Conservation (phyloP, 2,329 filamentous ascomycete genomes). For the Fusarium pseudocircinatum region DNA sequence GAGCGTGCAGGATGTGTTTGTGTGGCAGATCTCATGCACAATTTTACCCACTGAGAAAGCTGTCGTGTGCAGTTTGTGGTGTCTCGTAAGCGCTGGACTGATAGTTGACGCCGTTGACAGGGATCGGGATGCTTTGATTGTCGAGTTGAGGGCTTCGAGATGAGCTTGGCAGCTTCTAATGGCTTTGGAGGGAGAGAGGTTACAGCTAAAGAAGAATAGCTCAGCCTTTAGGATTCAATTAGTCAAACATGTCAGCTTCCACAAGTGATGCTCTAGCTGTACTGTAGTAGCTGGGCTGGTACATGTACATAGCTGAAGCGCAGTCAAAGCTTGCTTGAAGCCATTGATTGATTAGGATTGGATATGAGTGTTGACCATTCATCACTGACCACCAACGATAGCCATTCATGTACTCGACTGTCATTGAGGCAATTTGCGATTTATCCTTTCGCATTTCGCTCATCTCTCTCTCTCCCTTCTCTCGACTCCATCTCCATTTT, state of each 20-base stretch:
- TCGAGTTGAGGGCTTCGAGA: constrained; percentile 6
- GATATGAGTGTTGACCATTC: constrained; percentile 4
- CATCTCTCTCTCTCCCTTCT: background rate
- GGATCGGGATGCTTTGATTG: background rate
- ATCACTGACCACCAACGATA: background rate
- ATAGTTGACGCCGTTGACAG: background rate
- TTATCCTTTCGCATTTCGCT: background rate
- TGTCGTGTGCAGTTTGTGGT: constrained; percentile 8
- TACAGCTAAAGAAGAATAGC: background rate
- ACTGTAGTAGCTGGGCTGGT: background rate
- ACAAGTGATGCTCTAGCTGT: background rate
- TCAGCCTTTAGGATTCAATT: background rate
- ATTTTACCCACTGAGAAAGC: constrained; percentile 3
- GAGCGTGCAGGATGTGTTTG: constrained; percentile 2
- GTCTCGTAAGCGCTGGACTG: constrained; percentile 7
- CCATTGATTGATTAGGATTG: constrained; percentile 16
- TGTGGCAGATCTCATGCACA: constrained; percentile 22
- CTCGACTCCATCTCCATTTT: background rate
- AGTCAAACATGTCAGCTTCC: background rate
- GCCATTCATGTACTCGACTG: background rate
- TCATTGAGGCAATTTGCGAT: background rate
- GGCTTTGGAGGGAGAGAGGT: background rate
- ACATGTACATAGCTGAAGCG: background rate
- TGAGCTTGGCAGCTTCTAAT: constrained; percentile 13
- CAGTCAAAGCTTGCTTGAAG: constrained; percentile 26